Base-by-base conservation (phyloP, 495 filamentous ascomycete genomes). In the Cladorrhinum samala region DNA sequence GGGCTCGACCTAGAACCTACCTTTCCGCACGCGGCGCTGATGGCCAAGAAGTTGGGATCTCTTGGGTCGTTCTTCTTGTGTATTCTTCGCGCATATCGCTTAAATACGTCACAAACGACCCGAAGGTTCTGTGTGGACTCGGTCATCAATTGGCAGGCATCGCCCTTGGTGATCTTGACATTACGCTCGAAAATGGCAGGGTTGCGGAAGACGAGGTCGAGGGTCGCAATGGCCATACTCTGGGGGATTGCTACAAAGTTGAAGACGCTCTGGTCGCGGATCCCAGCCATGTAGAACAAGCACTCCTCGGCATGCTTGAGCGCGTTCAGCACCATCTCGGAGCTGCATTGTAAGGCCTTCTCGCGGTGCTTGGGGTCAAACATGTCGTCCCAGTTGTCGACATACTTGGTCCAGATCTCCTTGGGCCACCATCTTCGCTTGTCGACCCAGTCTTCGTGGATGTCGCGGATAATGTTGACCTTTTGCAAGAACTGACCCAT, bases 181-280 rank as follows among this genome's bases (percentile, higher is more conserved):
- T 96, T 90, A 48, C 78, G 82, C 62, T 91, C 71, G 71, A 95
- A 96, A 49, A 98, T 84, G 51, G 79, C 77, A 30, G 88, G 88
- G 65, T 98, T 98, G 61, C 88, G 84, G 80, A 96, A 98, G 62
- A 93, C 87, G 25, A 93, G 76, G 51, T 95, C 84, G 38, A 96
- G 68, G 1, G 92, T 97, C 2, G 93, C 92, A 69, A 98, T 96
- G 23, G 94, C 93, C 93, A 98, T 98, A 54, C 84, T 75, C 70
- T 98, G 93, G n/a, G 93, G 93, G 60, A 98, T 98, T 40, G 94
- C 92, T 40, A 89, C 89, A 67, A 98, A 98, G 76, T 98, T 97
- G 85, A 98, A 98, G n/a, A 96, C 90, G 67, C 88, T 93, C 73
- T 97, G 93, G 68, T 98, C 93, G 53, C 87, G 88, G 41, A 97